Base-by-base conservation (phyloP, 192 early-diverging fungal species). In the Rhizophagus sp. region DNA sequence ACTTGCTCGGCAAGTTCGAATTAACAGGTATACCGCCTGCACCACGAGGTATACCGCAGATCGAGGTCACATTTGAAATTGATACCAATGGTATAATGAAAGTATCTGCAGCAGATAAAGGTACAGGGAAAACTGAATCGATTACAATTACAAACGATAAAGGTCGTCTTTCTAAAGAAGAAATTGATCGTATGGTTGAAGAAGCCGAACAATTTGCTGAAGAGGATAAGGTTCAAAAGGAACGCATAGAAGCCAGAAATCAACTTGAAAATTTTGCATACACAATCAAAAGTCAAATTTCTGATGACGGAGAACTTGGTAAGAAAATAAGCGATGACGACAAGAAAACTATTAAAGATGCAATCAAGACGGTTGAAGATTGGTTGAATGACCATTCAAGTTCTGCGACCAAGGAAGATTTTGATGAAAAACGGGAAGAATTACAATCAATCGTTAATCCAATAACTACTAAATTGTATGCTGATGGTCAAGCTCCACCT, bases 111-210 rank as follows among this genome's bases (percentile, higher is more conserved):
- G 85, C 89, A 27, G 97, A 99, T 88, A 98, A 98, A 92, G 96
- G 92, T 81, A 97, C 96, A 65, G 97, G 97, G 81, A 97, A 97
- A 90, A 91, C 92, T 78, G 96, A 98, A 88, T 94, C 94, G 75
- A 96, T 99, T 86, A 95, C 95, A 77, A 97, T 99, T 85, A 97
- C 90, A 83, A 97, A 98, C 88, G 95, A 98, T 92, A 97, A 97
- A 92, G 96, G 94, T 62, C 94, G 96, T 80, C 91, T 98, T 61
- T 92, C 92, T 47, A 90, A 95, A 79, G 96, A 98, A 87, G 97
- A 98, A 69, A 98, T 99, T 87, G 92, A 97, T 79, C 95, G 97
- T 83, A 98, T 99, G 96, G 90, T 99, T 76, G 84, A 89, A 80
- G 97, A 99, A 85, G 97, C 97, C 78, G 96, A 97, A 88, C 85